Base-by-base conservation (phyloP, 305 asterid species). In the Solanum chacoense region DNA sequence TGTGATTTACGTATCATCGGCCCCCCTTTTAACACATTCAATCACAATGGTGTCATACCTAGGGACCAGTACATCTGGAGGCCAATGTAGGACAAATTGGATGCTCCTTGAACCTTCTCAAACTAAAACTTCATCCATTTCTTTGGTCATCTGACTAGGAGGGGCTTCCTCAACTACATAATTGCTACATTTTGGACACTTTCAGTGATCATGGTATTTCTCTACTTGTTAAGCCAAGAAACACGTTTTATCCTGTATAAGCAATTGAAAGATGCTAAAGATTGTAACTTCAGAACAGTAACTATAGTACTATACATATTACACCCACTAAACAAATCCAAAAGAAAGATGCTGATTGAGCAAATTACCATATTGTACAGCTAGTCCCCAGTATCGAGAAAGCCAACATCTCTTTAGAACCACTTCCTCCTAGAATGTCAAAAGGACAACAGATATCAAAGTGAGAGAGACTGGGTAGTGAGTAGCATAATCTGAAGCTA, bases 381-480 rank as follows among this genome's bases (percentile, higher is more conserved):
- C 99, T 89, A 98, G 94, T 90, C 96, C 93, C 99, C 99, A 98
- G 86, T 98, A 98, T 86, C 99, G 99, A 92, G 99, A 96, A 90
- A 98, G 99, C 99, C 99, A 98, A 89, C 99, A 98, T 93, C 99
- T 95, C 96, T 98, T 98, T 88, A 98, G 80, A 90, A 96, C 99
- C 87, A 98, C 98, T 93, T 96, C 99, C 94, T 98, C 99, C 99
- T 98, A 89, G 28, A 92, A 55, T 63, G 72, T 32, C 79, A 87
- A 76, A 86, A 32, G 74, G 77, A 26, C 71, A 67, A 37, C 86
- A 31, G 65, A 45, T 85, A 76, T 28, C 63, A 88, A 81, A 91
- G 88, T 50, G 36, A 85, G 89, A 84, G 50, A 87, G n/a, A 87
- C 29, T 38, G 69, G 76, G 88, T 69, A 90, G 85, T 77, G 59